A percentile compares a stretch with the other conserved stretches of the same genome.
Conservation (phyloP, 78 protist species). For the Acrasis kona region DNA sequence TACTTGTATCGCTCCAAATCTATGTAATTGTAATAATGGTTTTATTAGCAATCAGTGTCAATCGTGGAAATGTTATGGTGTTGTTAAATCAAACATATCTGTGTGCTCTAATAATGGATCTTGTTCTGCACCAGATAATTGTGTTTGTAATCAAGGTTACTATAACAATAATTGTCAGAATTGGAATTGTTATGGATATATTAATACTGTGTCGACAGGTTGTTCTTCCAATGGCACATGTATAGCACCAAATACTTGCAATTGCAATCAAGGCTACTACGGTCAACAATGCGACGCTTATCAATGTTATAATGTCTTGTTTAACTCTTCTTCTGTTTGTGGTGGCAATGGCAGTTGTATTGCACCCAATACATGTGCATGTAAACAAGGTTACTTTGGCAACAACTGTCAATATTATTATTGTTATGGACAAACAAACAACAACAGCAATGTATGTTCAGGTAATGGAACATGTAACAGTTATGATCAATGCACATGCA, state of each 20-base stretch:
- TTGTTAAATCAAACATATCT: background rate
- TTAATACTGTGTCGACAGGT: background rate
- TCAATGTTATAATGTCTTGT: background rate
- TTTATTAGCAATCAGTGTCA: background rate
- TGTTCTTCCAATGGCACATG: background rate
- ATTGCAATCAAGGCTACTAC: background rate
- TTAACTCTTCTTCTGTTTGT: constrained; percentile 2
- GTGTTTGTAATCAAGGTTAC: background rate
- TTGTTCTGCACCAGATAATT: background rate
- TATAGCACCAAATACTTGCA: background rate
- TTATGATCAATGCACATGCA: background rate
- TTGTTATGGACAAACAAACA: background rate
- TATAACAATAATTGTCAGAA: background rate
- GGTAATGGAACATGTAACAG: background rate
- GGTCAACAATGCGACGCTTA: background rate
- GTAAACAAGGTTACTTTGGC: background rate
- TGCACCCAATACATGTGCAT: background rate
- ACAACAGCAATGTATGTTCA: background rate
- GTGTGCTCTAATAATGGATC: background rate
- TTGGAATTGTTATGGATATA: background rate
- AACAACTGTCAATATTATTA: background rate
- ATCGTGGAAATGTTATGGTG: background rate
- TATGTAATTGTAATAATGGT: background rate
- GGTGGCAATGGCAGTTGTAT: background rate
- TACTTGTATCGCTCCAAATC: background rate